Percentiles rank a stretch among this genome's conserved stretches.
These are phyloP conservation scores for Phallus indusiatus DNA, from an alignment of 768 basidiomycete genomes.

Conservation along the genomic window DNA sequence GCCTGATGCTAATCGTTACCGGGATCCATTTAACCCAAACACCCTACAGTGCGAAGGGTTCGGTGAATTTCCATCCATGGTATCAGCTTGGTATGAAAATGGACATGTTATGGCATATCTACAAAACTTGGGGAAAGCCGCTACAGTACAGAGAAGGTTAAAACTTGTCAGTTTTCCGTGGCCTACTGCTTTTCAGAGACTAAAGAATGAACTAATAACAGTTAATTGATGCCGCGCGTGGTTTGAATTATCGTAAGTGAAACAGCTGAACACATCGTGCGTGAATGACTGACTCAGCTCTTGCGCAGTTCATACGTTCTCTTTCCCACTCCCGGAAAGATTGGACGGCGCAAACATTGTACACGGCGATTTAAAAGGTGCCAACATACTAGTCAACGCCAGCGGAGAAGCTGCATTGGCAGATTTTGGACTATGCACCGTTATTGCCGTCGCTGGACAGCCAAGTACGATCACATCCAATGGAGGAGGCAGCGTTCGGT, in stretches of 20 bases:
- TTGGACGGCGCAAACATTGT: not conserved
- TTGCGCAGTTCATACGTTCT: constrained; percentile 3
- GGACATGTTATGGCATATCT: constrained; percentile 6
- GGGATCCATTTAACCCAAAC: not conserved
- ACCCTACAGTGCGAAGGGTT: constrained; percentile 4
- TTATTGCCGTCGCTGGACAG: not conserved
- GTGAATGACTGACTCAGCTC: not conserved
- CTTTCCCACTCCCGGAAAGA: not conserved
- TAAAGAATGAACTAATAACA: not conserved
- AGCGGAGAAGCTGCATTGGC: constrained; percentile 6
- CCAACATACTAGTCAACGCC: constrained; percentile 8
- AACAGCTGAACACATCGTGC: not conserved
- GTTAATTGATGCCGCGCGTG: constrained; percentile 9
- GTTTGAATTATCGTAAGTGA: constrained; percentile 7
- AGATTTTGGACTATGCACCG: constrained; percentile 2
- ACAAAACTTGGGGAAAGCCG: not conserved
- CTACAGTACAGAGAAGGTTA: constrained; percentile 2
- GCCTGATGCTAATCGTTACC: not conserved
- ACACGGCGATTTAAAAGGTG: constrained; percentile 9
- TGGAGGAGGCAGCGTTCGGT: not conserved
- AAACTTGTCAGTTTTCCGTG: constrained; percentile 5
- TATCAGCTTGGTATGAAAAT: constrained; percentile 9
- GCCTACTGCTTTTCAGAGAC: not conserved
- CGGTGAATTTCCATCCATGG: constrained; percentile 10
- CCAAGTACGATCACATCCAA: constrained; percentile 1